Base-by-base conservation (phyloP, 2,329 filamentous ascomycete species). In the Calonectria pseudoturangicola region DNA sequence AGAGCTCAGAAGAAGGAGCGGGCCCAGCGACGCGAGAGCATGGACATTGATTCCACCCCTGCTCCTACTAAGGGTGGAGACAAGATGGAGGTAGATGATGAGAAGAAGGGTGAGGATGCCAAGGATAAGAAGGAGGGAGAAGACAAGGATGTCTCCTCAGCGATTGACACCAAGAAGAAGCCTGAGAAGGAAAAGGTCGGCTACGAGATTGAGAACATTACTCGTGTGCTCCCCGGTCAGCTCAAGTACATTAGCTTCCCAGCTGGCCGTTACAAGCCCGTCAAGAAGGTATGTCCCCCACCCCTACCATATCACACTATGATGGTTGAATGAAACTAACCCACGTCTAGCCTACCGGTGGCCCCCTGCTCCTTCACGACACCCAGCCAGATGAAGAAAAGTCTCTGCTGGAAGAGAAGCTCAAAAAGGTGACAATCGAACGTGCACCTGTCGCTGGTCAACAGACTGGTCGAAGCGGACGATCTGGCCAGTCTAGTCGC, bases 171-270 rank as follows among this genome's bases (percentile, higher is more conserved):
- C 45, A 98, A 96, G 90, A 98, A 97, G 90, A 97, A 97, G 89
- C 87, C 88, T 0, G 95, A 98, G 85, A 97, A 97, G 88, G 97
- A 99, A 87, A 98, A 98, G 90, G 91, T 98, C 72, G 97, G 97
- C 78, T 98, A 97, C 83, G 95, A 98, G 76, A 90, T 99, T 74
- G 94, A 97, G 82, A 99, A 99, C 88, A 97, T 99, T 95, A 97
- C 94, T 68, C 92, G 97, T 79, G 95, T 99, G 43, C 91, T 99
- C 60, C 97, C 96, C 1, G 91, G 92, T 58, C 97, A 99, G 87
- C 91, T 98, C 81, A 98, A 98, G 88, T 98, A 96, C 84, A 95
- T 99, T 81, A 98, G 92, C 84, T 98, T 99, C 89, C 92, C 95
- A 62, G 91, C 94, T 75, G 94, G 94, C 56, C 93, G 97, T 79